Conservation (phyloP, 2,329 filamentous ascomycete genomes). For the Botryotinia narcissicola region DNA sequence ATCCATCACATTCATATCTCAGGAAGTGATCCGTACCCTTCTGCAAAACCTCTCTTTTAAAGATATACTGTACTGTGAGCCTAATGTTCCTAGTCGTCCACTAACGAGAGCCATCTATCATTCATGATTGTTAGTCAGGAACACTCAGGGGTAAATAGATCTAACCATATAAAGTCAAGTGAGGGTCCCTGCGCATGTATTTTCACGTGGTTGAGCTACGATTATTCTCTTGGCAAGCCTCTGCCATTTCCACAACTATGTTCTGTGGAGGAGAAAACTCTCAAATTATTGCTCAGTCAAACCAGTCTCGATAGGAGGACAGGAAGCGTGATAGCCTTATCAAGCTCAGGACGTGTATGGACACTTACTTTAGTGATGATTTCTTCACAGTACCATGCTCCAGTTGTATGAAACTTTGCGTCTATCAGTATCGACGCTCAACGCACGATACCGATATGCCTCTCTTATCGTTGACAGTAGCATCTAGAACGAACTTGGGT, state of each 20-base stretch:
- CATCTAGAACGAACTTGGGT: background rate
- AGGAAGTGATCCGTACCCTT: background rate
- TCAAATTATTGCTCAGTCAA: background rate
- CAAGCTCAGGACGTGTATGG: background rate
- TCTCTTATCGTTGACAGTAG: background rate
- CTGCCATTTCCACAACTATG: background rate
- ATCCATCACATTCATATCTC: background rate
- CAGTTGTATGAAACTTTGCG: background rate
- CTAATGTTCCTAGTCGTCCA: background rate
- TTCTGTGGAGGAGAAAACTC: background rate
- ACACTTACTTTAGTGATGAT: accelerated
- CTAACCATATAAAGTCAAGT: background rate
- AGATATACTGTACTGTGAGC: background rate
- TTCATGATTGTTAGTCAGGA: background rate
- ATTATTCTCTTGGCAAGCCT: background rate
- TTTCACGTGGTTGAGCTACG: background rate
- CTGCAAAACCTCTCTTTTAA: accelerated
- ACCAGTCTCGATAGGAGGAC: background rate
- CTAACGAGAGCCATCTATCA: background rate
- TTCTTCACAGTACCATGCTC: background rate
- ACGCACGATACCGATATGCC: background rate
- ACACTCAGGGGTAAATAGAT: background rate
- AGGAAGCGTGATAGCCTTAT: background rate
- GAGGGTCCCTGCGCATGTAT: background rate
- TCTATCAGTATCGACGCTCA: background rate